A percentile compares a stretch with the other conserved stretches of the same genome.
phyloP scores from a whole-genome alignment of 1,139 yeast species.

The Blastobotrys proliferans region DNA sequence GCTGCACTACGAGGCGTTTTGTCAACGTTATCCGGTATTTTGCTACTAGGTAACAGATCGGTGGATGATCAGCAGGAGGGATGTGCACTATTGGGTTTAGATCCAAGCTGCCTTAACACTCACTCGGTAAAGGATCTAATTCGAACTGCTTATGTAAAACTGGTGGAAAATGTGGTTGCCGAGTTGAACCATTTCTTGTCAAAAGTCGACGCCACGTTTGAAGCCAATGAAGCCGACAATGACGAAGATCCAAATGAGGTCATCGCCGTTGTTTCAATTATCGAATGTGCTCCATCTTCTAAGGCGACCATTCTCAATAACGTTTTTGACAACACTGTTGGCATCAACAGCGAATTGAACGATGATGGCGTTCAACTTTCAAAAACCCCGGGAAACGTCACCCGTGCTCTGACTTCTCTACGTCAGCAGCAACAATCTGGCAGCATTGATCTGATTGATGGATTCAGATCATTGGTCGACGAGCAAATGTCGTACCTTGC shows the following conservation, averaged over 20 bases:
- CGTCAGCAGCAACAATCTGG: too few relatives aligned
- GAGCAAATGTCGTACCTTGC: constrained; percentile 26
- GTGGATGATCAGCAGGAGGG: constrained; percentile 36
- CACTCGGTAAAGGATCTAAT: constrained; percentile 34
- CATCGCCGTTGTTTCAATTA: constrained; percentile 36
- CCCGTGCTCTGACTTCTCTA: constrained; percentile 20
- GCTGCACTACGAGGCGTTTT: constrained; percentile 33
- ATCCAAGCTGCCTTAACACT: constrained; percentile 28
- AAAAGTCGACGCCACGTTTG: constrained; percentile 11
- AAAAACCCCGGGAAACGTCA: constrained; percentile 32
- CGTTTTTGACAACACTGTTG: constrained; percentile 37
- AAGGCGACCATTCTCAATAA: constrained; percentile 29
- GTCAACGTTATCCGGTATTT: constrained; percentile 37
- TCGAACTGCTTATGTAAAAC: constrained; percentile 32
- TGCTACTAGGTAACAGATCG: constrained; percentile 35
- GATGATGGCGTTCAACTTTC: constrained; percentile 38
- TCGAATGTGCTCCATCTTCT: constrained; percentile 31
- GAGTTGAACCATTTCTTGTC: constrained; percentile 35
- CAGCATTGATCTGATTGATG: background rate
- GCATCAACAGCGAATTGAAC: constrained; percentile 37
- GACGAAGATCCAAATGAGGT: constrained; percentile 33
- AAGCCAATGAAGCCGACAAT: constrained; percentile 19
- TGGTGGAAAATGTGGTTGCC: constrained; percentile 33
- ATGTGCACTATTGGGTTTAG: constrained; percentile 38
- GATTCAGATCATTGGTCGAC: constrained; percentile 5